A percentile compares a stretch with the other conserved stretches of the same genome.
phyloP scores from a whole-genome alignment of 306 rosid species.

The Trichosanthes cucumerina region DNA sequence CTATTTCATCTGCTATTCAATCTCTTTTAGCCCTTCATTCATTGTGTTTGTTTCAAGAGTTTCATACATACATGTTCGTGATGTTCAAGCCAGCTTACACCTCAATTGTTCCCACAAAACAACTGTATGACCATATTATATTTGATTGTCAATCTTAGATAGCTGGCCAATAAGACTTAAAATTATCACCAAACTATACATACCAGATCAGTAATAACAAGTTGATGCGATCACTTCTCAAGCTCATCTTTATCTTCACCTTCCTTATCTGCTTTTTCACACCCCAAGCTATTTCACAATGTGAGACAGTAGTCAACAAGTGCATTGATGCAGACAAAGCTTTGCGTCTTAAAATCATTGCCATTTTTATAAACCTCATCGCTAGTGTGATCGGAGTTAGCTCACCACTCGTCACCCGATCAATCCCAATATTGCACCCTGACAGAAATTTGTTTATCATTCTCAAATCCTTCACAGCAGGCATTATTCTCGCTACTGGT shows the following conservation, averaged over 20 bases:
- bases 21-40: no score
- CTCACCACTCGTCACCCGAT: slow-evolving; percentile 36
- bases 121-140: no score
- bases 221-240: neutral
- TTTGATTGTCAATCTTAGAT: no score
- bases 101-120: no score
- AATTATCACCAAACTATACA: no score
- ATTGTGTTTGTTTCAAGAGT: no score
- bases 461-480: slow-evolving; percentile 47
- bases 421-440: slow-evolving; percentile 39
- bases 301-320: slow-evolving; percentile 11
- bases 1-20: no score
- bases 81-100: no score
- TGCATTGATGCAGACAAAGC: slow-evolving; percentile 42
- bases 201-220: no score
- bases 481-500: slow-evolving; percentile 51
- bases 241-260: slow-evolving; percentile 13
- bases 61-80: no score
- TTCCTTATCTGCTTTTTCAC: slow-evolving; percentile 16
- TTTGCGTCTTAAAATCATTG: slow-evolving; percentile 37
- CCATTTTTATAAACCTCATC: slow-evolving; percentile 34
- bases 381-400: slow-evolving; percentile 48
- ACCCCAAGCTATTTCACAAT: slow-evolving; percentile 10
- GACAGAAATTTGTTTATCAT: slow-evolving; percentile 37
- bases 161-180: no score